A percentile compares a stretch with the other conserved stretches of the same genome.
These are phyloP conservation scores for Agrocybe chaxingu DNA, from an alignment of 768 basidiomycete genomes.

Conservation along the genomic window DNA sequence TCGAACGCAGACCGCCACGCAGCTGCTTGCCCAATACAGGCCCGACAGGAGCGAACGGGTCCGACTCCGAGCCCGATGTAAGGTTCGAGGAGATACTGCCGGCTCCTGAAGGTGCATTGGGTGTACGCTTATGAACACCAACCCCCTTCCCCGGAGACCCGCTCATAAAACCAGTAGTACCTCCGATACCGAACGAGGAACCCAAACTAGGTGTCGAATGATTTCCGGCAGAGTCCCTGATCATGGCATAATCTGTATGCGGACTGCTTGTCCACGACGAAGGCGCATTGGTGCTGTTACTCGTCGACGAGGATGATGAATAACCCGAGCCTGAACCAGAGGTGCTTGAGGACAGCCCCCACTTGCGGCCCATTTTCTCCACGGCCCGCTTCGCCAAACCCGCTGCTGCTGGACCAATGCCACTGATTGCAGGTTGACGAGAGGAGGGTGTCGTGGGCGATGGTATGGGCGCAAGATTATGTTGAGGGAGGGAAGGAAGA, in stretches of 20 bases:
- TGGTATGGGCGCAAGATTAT: background rate
- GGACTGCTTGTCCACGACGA: slow-evolving; percentile 32
- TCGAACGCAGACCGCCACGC: slow-evolving; percentile 47
- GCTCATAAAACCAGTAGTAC: slow-evolving; percentile 1
- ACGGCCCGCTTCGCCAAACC: slow-evolving; percentile 76
- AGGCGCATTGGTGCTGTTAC: slow-evolving; percentile 30
- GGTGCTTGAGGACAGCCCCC: slow-evolving; percentile 28
- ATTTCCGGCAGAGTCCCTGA: slow-evolving; percentile 19
- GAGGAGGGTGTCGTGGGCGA: slow-evolving; percentile 24
- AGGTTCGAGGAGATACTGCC: slow-evolving; percentile 52
- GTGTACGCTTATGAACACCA: slow-evolving; percentile 40
- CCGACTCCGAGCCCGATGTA: slow-evolving; percentile 48
- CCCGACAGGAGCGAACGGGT: slow-evolving; percentile 30
- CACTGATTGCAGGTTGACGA: slow-evolving; percentile 68
- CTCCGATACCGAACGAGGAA: slow-evolving; percentile 1
- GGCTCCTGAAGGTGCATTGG: slow-evolving; percentile 57
- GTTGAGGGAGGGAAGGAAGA: slow-evolving; percentile 15
- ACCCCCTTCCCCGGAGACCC: slow-evolving; percentile 1
- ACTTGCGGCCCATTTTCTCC: slow-evolving; percentile 70
- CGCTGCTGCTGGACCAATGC: slow-evolving; percentile 66
- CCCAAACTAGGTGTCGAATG: slow-evolving; percentile 18
- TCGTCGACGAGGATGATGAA: slow-evolving; percentile 46
- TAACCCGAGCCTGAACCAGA: slow-evolving; percentile 29
- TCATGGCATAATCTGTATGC: slow-evolving; percentile 26
- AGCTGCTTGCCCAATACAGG: slow-evolving; percentile 54